Conservation (phyloP, 1,284 basidiomycete species). For the Apiotrichum veenhuisii region DNA sequence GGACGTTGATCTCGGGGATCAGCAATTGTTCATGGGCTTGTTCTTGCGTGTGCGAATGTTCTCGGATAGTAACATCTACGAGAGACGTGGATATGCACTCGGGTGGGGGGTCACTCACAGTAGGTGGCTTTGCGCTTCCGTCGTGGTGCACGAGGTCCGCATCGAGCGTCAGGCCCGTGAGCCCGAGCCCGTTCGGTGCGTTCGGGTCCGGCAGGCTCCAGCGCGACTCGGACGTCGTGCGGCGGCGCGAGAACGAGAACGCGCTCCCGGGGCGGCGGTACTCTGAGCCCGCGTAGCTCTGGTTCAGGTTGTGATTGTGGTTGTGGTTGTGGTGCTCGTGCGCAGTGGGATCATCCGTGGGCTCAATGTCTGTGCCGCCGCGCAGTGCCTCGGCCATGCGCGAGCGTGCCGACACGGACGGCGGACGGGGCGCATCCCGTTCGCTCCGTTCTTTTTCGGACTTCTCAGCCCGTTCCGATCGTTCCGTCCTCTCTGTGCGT, state of each 20-base stretch:
- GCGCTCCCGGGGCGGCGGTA: no score
- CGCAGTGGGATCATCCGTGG: background rate
- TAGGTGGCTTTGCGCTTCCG: background rate
- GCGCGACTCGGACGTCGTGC: background rate
- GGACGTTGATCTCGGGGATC: conserved; percentile 21
- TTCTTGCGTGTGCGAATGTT: no score
- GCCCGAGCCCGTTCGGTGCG: background rate
- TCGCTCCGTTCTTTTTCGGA: background rate
- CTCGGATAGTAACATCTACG: no score
- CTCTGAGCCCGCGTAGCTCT: no score
- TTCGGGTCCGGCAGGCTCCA: background rate
- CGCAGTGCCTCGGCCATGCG: background rate
- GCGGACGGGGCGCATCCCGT: background rate
- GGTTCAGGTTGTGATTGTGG: no score
- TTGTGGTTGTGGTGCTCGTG: background rate
- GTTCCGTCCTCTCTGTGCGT: background rate
- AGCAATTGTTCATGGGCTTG: background rate
- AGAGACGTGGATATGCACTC: no score
- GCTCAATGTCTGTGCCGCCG: background rate
- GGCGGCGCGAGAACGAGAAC: no score
- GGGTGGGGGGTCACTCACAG: background rate
- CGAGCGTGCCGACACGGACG: background rate
- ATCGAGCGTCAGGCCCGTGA: background rate
- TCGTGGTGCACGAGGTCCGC: background rate
- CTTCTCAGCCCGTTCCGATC: background rate